Conservation (phyloP, 1,284 basidiomycete genomes). For the Ganoderma meredithae region DNA sequence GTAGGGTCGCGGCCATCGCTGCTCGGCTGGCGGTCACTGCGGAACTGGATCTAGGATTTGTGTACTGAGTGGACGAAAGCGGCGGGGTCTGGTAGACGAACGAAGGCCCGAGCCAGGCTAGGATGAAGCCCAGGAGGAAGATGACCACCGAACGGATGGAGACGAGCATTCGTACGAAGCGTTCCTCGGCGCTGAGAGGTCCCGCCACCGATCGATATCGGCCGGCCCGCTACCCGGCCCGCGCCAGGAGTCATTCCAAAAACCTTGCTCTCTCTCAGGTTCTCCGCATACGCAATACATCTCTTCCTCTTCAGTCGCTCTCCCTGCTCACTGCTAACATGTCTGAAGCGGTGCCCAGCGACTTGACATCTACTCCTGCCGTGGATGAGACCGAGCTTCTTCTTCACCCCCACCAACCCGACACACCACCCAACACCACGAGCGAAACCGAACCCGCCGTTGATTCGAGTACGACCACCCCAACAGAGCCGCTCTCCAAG, state of each 20-base stretch:
- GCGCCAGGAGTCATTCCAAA: neutral
- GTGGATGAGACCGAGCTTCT: neutral
- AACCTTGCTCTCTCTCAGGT: neutral
- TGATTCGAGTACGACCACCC: neutral
- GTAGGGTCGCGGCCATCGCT: conserved; percentile 42
- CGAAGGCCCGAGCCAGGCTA: conserved; percentile 3
- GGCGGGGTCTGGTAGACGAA: neutral
- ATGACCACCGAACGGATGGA: neutral
- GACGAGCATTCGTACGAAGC: conserved; percentile 6
- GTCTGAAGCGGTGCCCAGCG: neutral
- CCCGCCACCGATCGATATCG: neutral
- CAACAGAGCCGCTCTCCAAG: conserved; percentile 65
- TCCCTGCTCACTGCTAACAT: neutral
- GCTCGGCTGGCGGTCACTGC: neutral
- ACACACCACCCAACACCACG: neutral
- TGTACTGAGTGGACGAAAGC: neutral
- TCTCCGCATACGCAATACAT: neutral
- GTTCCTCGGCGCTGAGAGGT: no score
- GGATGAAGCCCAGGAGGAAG: neutral
- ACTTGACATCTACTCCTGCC: neutral
- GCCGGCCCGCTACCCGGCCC: neutral
- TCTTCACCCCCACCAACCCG: neutral
- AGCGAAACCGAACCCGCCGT: neutral
- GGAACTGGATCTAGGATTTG: neutral
- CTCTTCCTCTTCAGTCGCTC: neutral